Evolutionary conservation across 257 asterid species (phyloP).

Genomic region (Solanum arcanum): DNA sequence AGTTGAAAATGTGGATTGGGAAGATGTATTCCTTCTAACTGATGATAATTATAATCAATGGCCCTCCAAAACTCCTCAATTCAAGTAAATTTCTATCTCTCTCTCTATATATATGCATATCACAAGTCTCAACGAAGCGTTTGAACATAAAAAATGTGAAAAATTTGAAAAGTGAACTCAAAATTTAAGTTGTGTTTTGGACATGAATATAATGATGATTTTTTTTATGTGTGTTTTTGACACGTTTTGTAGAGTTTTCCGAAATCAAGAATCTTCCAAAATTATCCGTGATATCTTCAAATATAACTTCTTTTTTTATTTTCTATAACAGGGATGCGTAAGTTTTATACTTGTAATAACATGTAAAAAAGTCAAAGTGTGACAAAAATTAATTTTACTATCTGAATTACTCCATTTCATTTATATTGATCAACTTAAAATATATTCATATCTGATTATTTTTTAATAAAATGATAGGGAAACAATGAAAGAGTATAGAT

Average conservation of each 20-base stretch:
- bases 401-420: neutral
- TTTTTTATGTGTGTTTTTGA: neutral
- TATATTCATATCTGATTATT: neutral
- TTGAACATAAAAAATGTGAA: neutral
- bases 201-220: neutral
- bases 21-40: slow-evolving; percentile 70
- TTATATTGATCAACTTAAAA: neutral
- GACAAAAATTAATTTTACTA: neutral
- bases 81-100: slow-evolving; percentile 27
- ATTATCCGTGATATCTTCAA: too few species aligned
- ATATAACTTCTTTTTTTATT: neutral
- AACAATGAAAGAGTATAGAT: slow-evolving; percentile 57
- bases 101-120: neutral
- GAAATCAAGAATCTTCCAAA: neutral
- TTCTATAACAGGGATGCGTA: neutral
- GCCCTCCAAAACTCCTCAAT: slow-evolving; percentile 45
- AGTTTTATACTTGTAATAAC: neutral
- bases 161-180: neutral
- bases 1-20: slow-evolving; percentile 68
- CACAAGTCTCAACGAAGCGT: neutral
- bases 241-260: neutral
- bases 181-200: neutral
- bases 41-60: slow-evolving; percentile 63
- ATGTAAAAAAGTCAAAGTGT: neutral
- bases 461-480: slow-evolving; percentile 21